Evolutionary conservation across 1,284 basidiomycete genomes (phyloP), one percentile per base, ranked within the genome.

Genomic region (Cryptococcus sp.): DNA sequence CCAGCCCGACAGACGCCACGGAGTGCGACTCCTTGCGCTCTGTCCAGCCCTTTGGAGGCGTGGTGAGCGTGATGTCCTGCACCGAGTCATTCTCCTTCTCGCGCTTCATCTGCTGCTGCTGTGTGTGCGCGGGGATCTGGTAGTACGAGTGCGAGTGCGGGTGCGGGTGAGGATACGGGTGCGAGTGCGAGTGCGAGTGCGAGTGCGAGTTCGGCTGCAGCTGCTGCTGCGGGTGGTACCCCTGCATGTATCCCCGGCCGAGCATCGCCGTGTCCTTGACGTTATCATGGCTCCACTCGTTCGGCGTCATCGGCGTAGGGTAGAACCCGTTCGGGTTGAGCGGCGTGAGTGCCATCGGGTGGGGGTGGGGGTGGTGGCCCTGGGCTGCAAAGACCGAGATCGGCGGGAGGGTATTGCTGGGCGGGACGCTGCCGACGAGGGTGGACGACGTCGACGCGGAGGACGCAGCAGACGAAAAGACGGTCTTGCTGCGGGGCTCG

Each of bases 1-100:
- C 71, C 5, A 74, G 51, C 1, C 73, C 73, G 47, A 75, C 69
- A 18, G 65, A 55, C 1, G 66, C 60, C 23, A 73, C 66, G 11
- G 61, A 59, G 18, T 43, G 36, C 35, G 37, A 50, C 13, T 59
- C 52, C 23, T 60, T 55, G 4, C 55, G 55, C 2, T 55, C 55
- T 15, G n/a, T 18, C 47, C 36, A 38, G 20, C 65, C 52, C 40
- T 65, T 62, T 3, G 65, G 66, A 13, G 67, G 68, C 21, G 70
- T 66, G 4, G 65, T 56, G 40, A 71, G 61, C 1, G 69, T 68
- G 49, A 71, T 68, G 33, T 61, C 57, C 16, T 69, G 65, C 38
- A 65, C 60, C 24, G 61, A 52, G 36, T 28, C 20, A 37, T 57
- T 61, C 42, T 61, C 56, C 33, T 54, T 38, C 9, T 54, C 49